Base-by-base conservation (phyloP, 2,329 filamentous ascomycete genomes). In the Pseudodiploospora longispora region DNA sequence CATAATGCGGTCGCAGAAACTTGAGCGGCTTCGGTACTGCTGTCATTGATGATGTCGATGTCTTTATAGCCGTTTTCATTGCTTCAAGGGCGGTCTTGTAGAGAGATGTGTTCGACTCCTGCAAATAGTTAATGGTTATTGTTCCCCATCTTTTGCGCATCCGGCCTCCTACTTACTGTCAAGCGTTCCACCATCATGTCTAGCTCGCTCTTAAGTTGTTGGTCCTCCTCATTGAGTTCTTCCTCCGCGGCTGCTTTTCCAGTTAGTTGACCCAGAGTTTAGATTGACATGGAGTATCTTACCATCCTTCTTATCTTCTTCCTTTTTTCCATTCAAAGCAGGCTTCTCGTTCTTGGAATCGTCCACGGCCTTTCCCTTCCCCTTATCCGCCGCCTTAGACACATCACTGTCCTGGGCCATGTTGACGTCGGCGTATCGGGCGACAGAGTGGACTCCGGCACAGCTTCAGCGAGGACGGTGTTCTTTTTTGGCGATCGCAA, bases 51-150 rank as follows among this genome's bases (percentile, higher is more conserved):
- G 90, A 97, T 54, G 93, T 98, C 48, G 93, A 95, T 44, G 93
- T 98, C 75, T 96, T 97, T 75, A 98, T 98, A 62, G 88, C 94
- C 59, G 83, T 88, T 74, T 96, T 97, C 81, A 98, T 96, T 55
- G 89, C 85, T 67, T 97, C 90, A 55, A 98, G 75, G 43, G 93
- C 86, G 47, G 90, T 80, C 65, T 90, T 91, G 74, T 97, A 96
- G 55, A 97, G 84, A 47, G 81, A 82, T 53, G 78, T 76, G 69
- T 97, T 86, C 53, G 84, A 76, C 72, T 97, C 93, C 87, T 95
- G 59, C 3, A 48, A 37, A 36, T 8, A 27, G 51, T 56, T 44
- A 59, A 49, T 40, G 44, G 12, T 5, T 12, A 19, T 5, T 12
- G 30, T 8, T 9, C 39, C 32, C 33, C 4, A 12, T 27, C 6